phyloP scores from a whole-genome alignment of 495 filamentous ascomycete species.

The Penicillium longicatenatum region DNA sequence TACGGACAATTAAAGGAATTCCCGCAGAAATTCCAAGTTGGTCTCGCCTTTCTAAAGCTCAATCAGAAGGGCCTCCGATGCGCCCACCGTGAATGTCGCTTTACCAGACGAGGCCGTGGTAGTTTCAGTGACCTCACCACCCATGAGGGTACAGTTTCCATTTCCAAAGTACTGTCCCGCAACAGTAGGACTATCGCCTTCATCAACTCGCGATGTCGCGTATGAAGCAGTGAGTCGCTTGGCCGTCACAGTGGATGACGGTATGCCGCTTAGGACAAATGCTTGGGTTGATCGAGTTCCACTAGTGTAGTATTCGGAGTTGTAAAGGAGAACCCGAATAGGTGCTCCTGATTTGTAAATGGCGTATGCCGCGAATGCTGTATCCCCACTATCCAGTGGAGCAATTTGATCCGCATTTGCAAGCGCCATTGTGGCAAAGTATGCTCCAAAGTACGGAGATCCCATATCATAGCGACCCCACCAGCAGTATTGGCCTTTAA shows the following conservation, averaged over 20 bases:
- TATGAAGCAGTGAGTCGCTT: slow-evolving; percentile 57
- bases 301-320: slow-evolving; percentile 57
- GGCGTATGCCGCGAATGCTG: slow-evolving; percentile 54
- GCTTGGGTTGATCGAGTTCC: slow-evolving; percentile 47
- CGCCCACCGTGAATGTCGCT: slow-evolving; percentile 49
- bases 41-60: slow-evolving; percentile 35
- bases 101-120: slow-evolving; percentile 39
- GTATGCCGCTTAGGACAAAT: slow-evolving; percentile 50
- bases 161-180: slow-evolving; percentile 57
- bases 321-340: slow-evolving; percentile 52
- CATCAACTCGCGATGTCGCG: slow-evolving; percentile 50
- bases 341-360: slow-evolving; percentile 48
- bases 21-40: not conserved
- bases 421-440: slow-evolving; percentile 54
- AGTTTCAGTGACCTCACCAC: slow-evolving; percentile 46
- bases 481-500: slow-evolving; percentile 57
- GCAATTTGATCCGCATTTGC: slow-evolving; percentile 53
- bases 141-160: slow-evolving; percentile 51
- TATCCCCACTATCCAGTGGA: slow-evolving; percentile 50
- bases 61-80: slow-evolving; percentile 57
- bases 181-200: slow-evolving; percentile 47
- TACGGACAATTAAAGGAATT: not conserved
- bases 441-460: slow-evolving; percentile 60
- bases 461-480: slow-evolving; percentile 59
- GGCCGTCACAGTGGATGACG: slow-evolving; percentile 37